phyloP scores from a whole-genome alignment of 768 basidiomycete species.

The Russula dissimulans region DNA sequence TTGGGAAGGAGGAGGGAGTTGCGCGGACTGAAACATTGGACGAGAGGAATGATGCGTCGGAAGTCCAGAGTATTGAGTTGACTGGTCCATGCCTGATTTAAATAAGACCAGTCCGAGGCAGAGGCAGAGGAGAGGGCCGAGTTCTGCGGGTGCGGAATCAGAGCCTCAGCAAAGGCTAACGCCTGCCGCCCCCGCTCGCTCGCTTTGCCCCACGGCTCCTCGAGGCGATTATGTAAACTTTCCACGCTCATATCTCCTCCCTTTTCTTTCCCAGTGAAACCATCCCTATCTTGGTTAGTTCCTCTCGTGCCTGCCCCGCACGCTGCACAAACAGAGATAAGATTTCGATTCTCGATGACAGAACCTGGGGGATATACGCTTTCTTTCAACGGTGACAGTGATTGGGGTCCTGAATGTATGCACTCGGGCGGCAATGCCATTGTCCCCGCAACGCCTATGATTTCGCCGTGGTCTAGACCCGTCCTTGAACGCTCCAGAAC shows the following conservation, averaged over 20 bases:
- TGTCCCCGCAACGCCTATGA: constrained; percentile 18
- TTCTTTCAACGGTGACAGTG: neutral
- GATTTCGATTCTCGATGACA: neutral
- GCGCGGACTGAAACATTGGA: constrained; percentile 35
- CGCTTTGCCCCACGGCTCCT: constrained; percentile 5
- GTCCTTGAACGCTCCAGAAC: constrained; percentile 12
- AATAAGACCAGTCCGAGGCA: neutral
- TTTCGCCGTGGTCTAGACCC: constrained; percentile 15
- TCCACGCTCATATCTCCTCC: constrained; percentile 11
- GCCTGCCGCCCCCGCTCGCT: neutral
- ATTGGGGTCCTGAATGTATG: neutral
- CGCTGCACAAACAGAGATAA: neutral
- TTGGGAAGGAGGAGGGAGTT: constrained; percentile 37
- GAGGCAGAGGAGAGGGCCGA: constrained; percentile 1
- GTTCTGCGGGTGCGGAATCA: constrained; percentile 1
- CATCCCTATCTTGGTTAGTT: constrained; percentile 5
- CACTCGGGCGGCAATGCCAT: neutral
- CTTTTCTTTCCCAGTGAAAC: neutral
- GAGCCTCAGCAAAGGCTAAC: neutral
- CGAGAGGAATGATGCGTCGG: constrained; percentile 23
- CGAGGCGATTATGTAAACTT: constrained; percentile 8
- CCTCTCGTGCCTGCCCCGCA: neutral
- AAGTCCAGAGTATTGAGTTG: constrained; percentile 19
- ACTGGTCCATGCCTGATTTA: constrained; percentile 23
- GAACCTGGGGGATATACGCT: neutral